Conservation (phyloP, 139 green algal species). For the Zygnema circumcarinatum region DNA sequence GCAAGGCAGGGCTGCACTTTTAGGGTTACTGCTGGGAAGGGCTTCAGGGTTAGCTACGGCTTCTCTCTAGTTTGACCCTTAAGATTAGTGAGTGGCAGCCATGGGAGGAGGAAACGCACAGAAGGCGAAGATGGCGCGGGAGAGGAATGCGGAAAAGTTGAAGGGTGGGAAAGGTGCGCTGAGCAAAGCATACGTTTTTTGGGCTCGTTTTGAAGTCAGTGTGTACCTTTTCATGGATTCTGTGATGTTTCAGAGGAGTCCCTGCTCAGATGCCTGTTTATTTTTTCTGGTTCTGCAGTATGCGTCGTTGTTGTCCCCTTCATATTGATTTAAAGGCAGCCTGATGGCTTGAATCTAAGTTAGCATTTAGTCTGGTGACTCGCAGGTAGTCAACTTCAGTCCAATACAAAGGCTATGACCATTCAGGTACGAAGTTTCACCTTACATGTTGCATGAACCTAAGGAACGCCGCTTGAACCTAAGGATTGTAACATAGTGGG, state of each 20-base stretch:
- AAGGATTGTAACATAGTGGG: neutral
- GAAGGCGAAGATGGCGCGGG: slow-evolving; percentile 55
- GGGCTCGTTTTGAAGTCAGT: too few relatives aligned
- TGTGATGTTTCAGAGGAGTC: too few relatives aligned
- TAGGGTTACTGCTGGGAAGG: too few relatives aligned
- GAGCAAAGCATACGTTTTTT: too few relatives aligned
- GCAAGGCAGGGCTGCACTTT: too few relatives aligned
- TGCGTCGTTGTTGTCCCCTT: neutral
- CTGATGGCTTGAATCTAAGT: neutral
- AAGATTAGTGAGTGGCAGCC: too few relatives aligned
- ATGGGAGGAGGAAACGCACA: slow-evolving; percentile 61
- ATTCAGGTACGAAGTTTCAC: too few relatives aligned
- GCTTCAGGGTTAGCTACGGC: too few relatives aligned
- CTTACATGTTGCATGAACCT: slow-evolving; percentile 19
- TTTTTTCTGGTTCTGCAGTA: neutral
- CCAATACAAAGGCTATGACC: slow-evolving; percentile 42
- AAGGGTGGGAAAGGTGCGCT: slow-evolving; percentile 25
- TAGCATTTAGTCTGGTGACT: neutral
- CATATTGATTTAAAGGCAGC: neutral
- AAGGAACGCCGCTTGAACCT: neutral
- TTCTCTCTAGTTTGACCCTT: too few relatives aligned
- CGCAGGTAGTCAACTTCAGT: slow-evolving; percentile 48
- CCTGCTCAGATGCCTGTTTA: neutral
- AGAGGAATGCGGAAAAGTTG: slow-evolving; percentile 53
- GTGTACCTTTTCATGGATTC: too few relatives aligned